phyloP scores from a whole-genome alignment of 1,284 basidiomycete species.

The Cutaneotrichosporon mucoides region DNA sequence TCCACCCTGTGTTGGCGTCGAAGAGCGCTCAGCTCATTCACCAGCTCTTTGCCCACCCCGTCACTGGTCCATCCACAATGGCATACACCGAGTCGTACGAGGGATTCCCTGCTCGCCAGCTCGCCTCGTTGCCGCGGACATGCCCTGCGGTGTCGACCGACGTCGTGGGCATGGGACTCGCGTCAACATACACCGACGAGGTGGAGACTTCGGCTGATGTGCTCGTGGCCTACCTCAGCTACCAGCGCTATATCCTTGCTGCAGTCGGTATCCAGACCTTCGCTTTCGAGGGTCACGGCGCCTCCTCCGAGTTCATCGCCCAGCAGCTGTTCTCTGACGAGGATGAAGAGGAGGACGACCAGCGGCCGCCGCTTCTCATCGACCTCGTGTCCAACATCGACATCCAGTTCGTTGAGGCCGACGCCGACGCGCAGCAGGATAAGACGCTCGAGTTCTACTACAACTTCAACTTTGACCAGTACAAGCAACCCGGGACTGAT shows the following conservation, averaged over 20 bases:
- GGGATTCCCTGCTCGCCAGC: slow-evolving; percentile 82
- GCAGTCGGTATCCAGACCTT: slow-evolving; percentile 86
- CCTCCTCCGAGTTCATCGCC: slow-evolving; percentile 66
- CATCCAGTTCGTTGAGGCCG: slow-evolving; percentile 82
- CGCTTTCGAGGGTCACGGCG: slow-evolving; percentile 71
- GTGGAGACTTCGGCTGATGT: slow-evolving; percentile 70
- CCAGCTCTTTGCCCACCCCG: slow-evolving; percentile 79
- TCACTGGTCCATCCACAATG: slow-evolving; percentile 76
- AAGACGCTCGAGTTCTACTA: slow-evolving; percentile 60
- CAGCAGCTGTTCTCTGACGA: slow-evolving; percentile 62
- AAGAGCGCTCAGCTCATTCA: slow-evolving; percentile 77
- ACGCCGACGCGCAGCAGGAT: slow-evolving; percentile 57
- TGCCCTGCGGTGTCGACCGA: slow-evolving; percentile 56
- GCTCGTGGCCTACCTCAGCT: slow-evolving; percentile 72
- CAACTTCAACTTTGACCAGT: slow-evolving; percentile 69
- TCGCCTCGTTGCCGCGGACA: slow-evolving; percentile 52
- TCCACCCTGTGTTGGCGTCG: slow-evolving; percentile 77
- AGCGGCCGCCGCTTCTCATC: slow-evolving; percentile 76
- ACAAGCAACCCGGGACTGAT: slow-evolving; percentile 63
- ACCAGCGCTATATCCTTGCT: slow-evolving; percentile 80
- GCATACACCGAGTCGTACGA: slow-evolving; percentile 84
- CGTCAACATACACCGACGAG: slow-evolving; percentile 65
- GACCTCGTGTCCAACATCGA: slow-evolving; percentile 80
- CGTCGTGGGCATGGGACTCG: slow-evolving; percentile 58
- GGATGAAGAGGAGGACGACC: slow-evolving; percentile 59